Conservation (phyloP, 2,329 filamentous ascomycete genomes). For the Elsinoe fawcettii region DNA sequence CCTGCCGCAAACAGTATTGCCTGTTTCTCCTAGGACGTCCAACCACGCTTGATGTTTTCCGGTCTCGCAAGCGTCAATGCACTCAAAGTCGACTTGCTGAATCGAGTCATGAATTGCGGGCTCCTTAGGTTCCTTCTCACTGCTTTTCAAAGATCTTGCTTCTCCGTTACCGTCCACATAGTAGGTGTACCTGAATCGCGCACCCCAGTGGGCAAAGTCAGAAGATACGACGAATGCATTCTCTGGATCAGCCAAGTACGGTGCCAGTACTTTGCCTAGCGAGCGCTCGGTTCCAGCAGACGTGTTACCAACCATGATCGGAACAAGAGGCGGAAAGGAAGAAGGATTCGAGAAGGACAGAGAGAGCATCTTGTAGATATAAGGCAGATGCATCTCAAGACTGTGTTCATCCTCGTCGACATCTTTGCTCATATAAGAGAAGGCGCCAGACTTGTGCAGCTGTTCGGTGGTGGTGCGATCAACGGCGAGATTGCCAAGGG, state of each 20-base stretch:
- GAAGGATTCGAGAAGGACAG: conserved; percentile 38
- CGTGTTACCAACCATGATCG: conserved; percentile 77
- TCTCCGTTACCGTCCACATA: conserved; percentile 53
- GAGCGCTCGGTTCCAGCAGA: conserved; percentile 55
- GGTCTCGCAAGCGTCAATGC: conserved; percentile 76
- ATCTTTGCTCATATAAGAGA: conserved; percentile 55
- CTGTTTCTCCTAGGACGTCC: conserved; percentile 59
- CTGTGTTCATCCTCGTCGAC: conserved; percentile 82
- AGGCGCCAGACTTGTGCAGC: conserved; percentile 48
- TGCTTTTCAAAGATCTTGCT: conserved; percentile 35
- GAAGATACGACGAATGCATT: conserved; percentile 86
- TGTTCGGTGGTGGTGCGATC: conserved; percentile 50
- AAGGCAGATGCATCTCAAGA: conserved; percentile 93
- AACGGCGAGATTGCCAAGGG: conserved; percentile 61
- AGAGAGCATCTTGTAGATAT: conserved; percentile 71
- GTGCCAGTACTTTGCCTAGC: conserved; percentile 63
- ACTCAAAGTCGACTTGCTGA: conserved; percentile 65
- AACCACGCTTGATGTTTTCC: conserved; percentile 66
- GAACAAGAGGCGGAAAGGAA: conserved; percentile 66
- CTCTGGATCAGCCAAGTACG: conserved; percentile 65
- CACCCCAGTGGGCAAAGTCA: conserved; percentile 96
- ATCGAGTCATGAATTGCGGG: conserved; percentile 77
- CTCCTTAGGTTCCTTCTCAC: conserved; percentile 36
- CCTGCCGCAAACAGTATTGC: conserved; percentile 87
- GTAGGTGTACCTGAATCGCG: conserved; percentile 72